These are phyloP conservation scores for Zizania palustris DNA, from an alignment of 202 grass and related monocot species.

Conservation along the genomic window DNA sequence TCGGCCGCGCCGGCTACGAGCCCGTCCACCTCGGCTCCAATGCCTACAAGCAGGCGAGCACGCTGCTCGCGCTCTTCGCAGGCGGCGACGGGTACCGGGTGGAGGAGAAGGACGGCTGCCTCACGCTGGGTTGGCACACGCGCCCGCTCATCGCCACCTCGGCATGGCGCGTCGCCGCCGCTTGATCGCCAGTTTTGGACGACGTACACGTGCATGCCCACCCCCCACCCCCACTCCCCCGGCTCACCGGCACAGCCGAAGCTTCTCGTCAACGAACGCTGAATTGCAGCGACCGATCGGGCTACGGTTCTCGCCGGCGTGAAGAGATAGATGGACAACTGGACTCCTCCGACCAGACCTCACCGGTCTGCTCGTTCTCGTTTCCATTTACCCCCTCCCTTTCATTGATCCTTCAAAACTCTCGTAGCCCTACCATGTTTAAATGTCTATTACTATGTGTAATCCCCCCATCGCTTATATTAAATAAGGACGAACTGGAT, in stretches of 20 bases:
- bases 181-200: conserved; percentile 45
- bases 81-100: conserved; percentile 92
- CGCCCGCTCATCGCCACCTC: conserved; percentile 93
- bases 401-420: neutral
- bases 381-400: neutral
- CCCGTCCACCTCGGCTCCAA: conserved; percentile 89
- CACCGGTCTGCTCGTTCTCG: conserved; percentile 45
- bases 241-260: conserved; percentile 35
- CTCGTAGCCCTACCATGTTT: conserved; percentile 50
- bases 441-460: conserved; percentile 81
- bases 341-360: conserved; percentile 28
- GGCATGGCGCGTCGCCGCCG: conserved; percentile 61
- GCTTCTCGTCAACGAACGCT: conserved; percentile 38
- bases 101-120: conserved; percentile 89
- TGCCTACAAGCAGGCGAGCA: conserved; percentile 94
- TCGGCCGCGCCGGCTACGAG: conserved; percentile 71
- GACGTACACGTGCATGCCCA: conserved; percentile 27
- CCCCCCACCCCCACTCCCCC: neutral
- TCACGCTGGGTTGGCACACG: conserved; percentile 87
- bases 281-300: conserved; percentile 47
- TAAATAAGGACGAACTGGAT: conserved; percentile 51
- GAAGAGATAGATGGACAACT: conserved; percentile 43
- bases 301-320: conserved; percentile 43
- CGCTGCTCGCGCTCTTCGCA: conserved; percentile 80
- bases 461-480: conserved; percentile 57